A percentile compares a stretch with the other conserved stretches of the same genome.
These are phyloP conservation scores for Panicum hallii DNA, from an alignment of 202 grass and related monocot species.

Conservation along the genomic window DNA sequence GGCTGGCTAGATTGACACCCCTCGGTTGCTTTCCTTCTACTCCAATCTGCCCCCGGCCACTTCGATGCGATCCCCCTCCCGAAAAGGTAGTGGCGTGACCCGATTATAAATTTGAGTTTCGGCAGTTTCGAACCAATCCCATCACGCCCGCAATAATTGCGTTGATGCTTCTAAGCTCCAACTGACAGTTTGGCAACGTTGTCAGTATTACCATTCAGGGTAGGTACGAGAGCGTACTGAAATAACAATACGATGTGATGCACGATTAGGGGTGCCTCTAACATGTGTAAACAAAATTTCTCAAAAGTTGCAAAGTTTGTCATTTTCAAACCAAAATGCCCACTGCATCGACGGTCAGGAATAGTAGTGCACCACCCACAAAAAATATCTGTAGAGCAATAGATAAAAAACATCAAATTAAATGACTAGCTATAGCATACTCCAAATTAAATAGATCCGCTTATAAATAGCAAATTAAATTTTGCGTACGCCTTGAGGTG, in stretches of 20 bases:
- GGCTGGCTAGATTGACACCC: not conserved
- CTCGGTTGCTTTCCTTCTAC: constrained; percentile 46
- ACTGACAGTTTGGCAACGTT: not conserved
- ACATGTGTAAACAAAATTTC: not conserved
- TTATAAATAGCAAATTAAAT: not conserved
- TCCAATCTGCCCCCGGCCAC: not conserved
- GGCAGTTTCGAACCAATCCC: constrained; percentile 49
- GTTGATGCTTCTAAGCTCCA: not conserved
- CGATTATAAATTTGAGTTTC: constrained; percentile 23
- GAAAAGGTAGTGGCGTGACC: not conserved
- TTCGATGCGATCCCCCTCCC: no score
- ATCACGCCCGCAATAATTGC: constrained; percentile 46
- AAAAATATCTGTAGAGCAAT: no score
- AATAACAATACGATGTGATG: not conserved
- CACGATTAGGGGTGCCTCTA: not conserved
- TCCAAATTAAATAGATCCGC: not conserved
- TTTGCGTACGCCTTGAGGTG: not conserved
- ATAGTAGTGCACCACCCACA: not conserved
- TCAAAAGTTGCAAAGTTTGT: not conserved
- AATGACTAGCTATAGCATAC: not conserved
- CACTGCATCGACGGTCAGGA: no score
- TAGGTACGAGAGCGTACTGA: constrained; percentile 3
- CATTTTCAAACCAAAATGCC: not conserved
- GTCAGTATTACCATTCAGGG: constrained; percentile 21
- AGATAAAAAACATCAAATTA: not conserved